Base-by-base conservation (phyloP, 805 yeast species). In the Saccharomycodes ludwigii region DNA sequence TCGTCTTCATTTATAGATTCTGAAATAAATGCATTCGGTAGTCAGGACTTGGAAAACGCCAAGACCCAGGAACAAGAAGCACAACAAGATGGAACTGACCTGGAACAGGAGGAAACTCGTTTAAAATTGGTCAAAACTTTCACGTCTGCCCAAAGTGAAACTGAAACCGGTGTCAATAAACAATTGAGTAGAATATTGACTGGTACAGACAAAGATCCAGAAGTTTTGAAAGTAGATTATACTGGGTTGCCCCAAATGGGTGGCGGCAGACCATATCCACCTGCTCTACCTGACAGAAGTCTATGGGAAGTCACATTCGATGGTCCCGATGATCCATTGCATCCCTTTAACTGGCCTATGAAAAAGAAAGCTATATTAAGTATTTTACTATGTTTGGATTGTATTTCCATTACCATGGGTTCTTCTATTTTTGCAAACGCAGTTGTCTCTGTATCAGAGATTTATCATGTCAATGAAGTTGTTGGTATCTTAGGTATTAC, bases 351-450 rank as follows among this genome's bases (percentile, higher is more conserved):
- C 49, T 83, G 86, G 88, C 51, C 77, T 1, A 11, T 59, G 24
- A 43, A 34, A 25, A 63, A 56, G 36, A 78, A 75, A 46, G n/a
- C 62, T 1, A 28, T 50, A 6, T 54, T 62, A n/a, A 64, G 74
- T 47, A 24, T 48, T 0, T 42, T 61, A 7, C 53, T 74, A 27
- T 75, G 75, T n/a, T 48, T 56, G 18, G 48, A 63, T 36, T 71
- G 81, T 19, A 52, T 69, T 27, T 46, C 60, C 18, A 64, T 75
- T 23, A 66, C 86, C 2, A 73, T 79, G 68, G 91, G 93, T 28
- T 82, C 94, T 3, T 79, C 94, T n/a, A 66, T 82, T 48, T 82
- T 76, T 47, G 71, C 94, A 1, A 64, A 77, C 18, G 79, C 76
- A 4, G 61, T 71, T 8, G 46, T 54, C 0, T 65, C 54, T 14